phyloP scores from a whole-genome alignment of 495 filamentous ascomycete genomes.

The Schizothecium vesticola region DNA sequence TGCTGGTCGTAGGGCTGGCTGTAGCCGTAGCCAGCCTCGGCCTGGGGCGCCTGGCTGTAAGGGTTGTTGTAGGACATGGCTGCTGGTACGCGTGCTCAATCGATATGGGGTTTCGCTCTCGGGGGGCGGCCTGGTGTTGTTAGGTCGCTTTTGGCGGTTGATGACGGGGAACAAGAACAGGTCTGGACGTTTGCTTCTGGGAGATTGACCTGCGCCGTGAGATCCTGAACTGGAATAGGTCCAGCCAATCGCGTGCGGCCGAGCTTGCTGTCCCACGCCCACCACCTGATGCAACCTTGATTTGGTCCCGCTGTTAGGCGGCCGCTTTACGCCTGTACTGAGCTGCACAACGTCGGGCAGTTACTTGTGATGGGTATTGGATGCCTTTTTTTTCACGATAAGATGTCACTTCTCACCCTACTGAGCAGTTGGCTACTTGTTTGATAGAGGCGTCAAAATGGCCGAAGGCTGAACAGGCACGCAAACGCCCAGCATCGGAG shows the following conservation, averaged over 20 bases:
- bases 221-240: neutral
- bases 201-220: neutral
- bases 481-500: neutral
- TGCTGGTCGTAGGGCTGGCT: slow-evolving; percentile 19
- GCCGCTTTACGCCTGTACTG: neutral
- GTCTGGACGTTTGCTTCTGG: neutral
- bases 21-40: slow-evolving; percentile 44
- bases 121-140: neutral
- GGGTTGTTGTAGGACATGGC: slow-evolving; percentile 45
- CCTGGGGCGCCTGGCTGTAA: slow-evolving; percentile 40
- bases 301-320: neutral
- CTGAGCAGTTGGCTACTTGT: neutral
- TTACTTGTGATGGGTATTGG: neutral
- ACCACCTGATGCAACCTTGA: neutral
- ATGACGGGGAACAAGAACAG: neutral
- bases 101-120: slow-evolving; percentile 7
- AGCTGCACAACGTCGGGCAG: neutral
- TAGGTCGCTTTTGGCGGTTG: neutral
- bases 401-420: neutral
- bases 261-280: neutral
- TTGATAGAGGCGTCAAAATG: neutral
- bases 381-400: neutral
- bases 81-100: slow-evolving; percentile 16
- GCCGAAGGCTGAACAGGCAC: neutral
- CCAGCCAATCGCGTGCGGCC: neutral